A percentile compares a stretch with the other conserved stretches of the same genome.
Conservation (phyloP, 2,329 filamentous ascomycete species). For the Madurella mycetomatis region DNA sequence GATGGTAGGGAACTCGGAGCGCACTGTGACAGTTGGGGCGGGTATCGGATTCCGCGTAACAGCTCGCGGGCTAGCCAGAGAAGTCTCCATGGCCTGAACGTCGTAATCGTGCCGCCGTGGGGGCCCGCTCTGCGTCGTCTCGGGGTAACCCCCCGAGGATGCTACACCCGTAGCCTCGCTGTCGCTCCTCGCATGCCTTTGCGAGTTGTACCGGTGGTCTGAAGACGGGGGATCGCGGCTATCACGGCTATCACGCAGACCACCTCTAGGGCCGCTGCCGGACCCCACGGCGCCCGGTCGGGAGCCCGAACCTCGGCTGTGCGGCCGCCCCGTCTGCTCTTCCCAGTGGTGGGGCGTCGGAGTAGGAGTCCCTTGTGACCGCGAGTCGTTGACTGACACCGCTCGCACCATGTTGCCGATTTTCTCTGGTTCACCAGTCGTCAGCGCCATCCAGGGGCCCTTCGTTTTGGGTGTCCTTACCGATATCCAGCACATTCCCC, state of each 20-base stretch:
- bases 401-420: slow-evolving; percentile 89
- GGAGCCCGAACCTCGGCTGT: slow-evolving; percentile 45
- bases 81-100: slow-evolving; percentile 91
- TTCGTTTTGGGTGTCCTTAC: slow-evolving; percentile 43
- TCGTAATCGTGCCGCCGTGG: slow-evolving; percentile 83
- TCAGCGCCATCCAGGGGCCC: slow-evolving; percentile 27
- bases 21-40: slow-evolving; percentile 83
- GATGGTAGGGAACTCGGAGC: slow-evolving; percentile 94
- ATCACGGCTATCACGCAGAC: slow-evolving; percentile 40
- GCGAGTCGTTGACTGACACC: slow-evolving; percentile 62
- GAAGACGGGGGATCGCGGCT: slow-evolving; percentile 42
- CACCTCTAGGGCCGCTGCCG: slow-evolving; percentile 32
- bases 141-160: slow-evolving; percentile 76
- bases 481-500: slow-evolving; percentile 87
- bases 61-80: slow-evolving; percentile 66
- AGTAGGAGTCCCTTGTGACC: slow-evolving; percentile 49
- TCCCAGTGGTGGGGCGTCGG: slow-evolving; percentile 62
- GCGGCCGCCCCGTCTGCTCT: slow-evolving; percentile 50
- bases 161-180: slow-evolving; percentile 70
- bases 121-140: slow-evolving; percentile 65
- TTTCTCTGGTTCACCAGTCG: slow-evolving; percentile 63
- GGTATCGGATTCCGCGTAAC: slow-evolving; percentile 83
- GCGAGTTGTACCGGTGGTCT: slow-evolving; percentile 39
- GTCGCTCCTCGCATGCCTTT: slow-evolving; percentile 67
- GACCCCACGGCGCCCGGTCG: slow-evolving; percentile 36